Conservation (phyloP, 208 protist genomes). For the Acanthamoeba comandoni region DNA sequence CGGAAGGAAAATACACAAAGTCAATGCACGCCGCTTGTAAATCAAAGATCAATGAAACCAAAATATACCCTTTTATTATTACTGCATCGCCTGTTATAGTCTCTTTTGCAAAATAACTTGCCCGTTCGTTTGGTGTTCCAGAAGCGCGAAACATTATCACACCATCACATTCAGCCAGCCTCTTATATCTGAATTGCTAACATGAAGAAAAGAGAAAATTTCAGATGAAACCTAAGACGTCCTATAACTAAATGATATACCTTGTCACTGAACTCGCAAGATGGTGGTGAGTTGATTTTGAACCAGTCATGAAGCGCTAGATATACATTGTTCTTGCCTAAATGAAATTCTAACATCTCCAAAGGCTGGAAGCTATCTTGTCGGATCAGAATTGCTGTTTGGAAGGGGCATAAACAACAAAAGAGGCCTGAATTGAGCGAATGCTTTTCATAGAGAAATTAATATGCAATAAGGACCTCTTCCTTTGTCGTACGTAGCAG, state of each 20-base stretch:
- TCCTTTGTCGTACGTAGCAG: conserved; percentile 32
- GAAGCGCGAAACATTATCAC: conserved; percentile 51
- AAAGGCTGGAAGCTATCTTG: neutral
- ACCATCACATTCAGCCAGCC: conserved; percentile 41
- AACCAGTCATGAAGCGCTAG: too few relatives aligned
- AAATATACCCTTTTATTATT: conserved; percentile 65
- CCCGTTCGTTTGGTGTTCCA: conserved; percentile 19
- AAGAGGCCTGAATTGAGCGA: neutral
- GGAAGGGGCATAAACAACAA: neutral
- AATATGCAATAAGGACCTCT: conserved; percentile 17
- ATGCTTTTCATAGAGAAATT: neutral
- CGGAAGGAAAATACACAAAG: neutral
- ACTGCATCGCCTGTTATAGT: conserved; percentile 51
- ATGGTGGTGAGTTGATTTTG: too few relatives aligned
- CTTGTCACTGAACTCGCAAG: too few relatives aligned
- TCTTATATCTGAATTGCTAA: conserved; percentile 19
- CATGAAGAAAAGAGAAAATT: neutral
- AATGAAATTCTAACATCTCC: conserved; percentile 35
- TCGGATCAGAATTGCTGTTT: conserved; percentile 18
- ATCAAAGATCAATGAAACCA: neutral
- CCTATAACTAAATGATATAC: too few relatives aligned
- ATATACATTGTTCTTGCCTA: conserved; percentile 61
- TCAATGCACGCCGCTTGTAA: neutral
- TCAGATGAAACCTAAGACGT: too few relatives aligned
- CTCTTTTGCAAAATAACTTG: conserved; percentile 39